phyloP scores from a whole-genome alignment of 2,329 filamentous ascomycete genomes.

The Nothophaeocryptopus gaeumannii region DNA sequence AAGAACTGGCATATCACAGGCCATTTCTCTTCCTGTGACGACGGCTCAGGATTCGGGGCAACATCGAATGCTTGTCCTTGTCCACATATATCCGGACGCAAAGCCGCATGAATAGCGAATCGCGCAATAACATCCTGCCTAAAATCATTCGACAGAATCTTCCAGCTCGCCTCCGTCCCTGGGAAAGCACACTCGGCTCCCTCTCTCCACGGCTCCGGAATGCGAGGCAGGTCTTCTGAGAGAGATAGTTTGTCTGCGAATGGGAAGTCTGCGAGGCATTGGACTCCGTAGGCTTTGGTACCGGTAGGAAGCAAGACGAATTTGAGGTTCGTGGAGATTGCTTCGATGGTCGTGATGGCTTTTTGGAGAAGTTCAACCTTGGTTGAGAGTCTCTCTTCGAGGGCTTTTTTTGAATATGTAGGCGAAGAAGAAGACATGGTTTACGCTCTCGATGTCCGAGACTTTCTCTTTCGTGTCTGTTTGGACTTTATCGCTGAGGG shows the following conservation, averaged over 20 bases:
- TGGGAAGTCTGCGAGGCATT: constrained; percentile 41
- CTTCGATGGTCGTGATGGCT: constrained; percentile 37
- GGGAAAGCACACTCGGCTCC: constrained; percentile 39
- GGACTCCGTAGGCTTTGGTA: constrained; percentile 42
- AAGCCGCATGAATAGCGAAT: constrained; percentile 21
- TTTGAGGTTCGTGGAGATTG: constrained; percentile 36
- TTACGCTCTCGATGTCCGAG: constrained; percentile 38
- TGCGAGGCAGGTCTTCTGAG: constrained; percentile 33
- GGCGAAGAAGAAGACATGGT: constrained; percentile 45
- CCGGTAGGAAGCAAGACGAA: constrained; percentile 40
- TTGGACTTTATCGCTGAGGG: constrained; percentile 41
- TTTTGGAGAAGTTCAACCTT: constrained; percentile 43
- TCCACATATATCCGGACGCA: constrained; percentile 17
- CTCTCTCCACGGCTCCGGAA: constrained; percentile 30
- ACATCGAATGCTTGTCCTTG: constrained; percentile 27
- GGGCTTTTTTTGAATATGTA: constrained; percentile 36
- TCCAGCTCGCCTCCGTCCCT: constrained; percentile 36
- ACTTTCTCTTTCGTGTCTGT: constrained; percentile 37
- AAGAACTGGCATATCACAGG: constrained; percentile 29
- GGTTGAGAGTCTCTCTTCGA: constrained; percentile 39
- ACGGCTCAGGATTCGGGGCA: constrained; percentile 18
- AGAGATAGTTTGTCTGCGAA: constrained; percentile 36
- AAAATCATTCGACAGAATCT: constrained; percentile 35
- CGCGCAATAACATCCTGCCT: constrained; percentile 36
- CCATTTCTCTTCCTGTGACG: constrained; percentile 28